Conservation (phyloP, 2,329 filamentous ascomycete genomes). For the Venturia pyrina region DNA sequence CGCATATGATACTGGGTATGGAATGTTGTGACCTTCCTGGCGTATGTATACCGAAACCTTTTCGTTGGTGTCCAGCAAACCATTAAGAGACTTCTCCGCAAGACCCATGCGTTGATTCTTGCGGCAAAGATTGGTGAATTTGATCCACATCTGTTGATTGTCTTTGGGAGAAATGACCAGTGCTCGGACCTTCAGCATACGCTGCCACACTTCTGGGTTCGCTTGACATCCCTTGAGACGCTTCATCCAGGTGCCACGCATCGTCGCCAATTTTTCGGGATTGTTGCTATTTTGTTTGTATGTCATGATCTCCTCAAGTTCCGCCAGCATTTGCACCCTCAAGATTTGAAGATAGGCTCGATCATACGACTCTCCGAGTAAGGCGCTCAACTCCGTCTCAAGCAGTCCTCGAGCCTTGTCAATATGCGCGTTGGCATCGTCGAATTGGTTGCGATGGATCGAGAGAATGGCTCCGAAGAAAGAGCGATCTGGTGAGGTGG, state of each 20-base stretch:
- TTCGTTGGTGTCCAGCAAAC: constrained; percentile 66
- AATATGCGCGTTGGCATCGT: constrained; percentile 80
- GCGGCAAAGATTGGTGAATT: constrained; percentile 94
- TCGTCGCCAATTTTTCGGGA: constrained; percentile 75
- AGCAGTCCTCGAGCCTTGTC: constrained; percentile 86
- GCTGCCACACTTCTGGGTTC: constrained; percentile 96
- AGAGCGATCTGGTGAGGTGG: constrained; percentile 82
- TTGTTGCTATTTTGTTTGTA: constrained; percentile 86
- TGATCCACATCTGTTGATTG: constrained; percentile 99
- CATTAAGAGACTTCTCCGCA: constrained; percentile 88
- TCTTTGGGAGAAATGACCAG: constrained; percentile 86
- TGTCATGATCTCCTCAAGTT: constrained; percentile 92
- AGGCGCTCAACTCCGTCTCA: constrained; percentile 87
- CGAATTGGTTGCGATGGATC: constrained; percentile 91
- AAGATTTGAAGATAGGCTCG: constrained; percentile 97
- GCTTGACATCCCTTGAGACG: constrained; percentile 90
- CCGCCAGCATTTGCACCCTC: constrained; percentile 95
- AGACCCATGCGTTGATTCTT: constrained; percentile 92
- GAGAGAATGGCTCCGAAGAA: constrained; percentile 97
- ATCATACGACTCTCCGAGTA: constrained; percentile 98
- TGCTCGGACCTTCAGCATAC: constrained; percentile 90
- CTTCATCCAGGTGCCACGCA: constrained; percentile 93
- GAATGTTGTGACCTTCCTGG: constrained; percentile 34
- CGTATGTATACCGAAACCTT: constrained; percentile 41
- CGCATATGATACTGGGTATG: constrained; percentile 87